Percentiles rank a stretch among this genome's conserved stretches.
phyloP scores from a whole-genome alignment of 2,329 filamentous ascomycete species.

The Fusarium subtropicale region DNA sequence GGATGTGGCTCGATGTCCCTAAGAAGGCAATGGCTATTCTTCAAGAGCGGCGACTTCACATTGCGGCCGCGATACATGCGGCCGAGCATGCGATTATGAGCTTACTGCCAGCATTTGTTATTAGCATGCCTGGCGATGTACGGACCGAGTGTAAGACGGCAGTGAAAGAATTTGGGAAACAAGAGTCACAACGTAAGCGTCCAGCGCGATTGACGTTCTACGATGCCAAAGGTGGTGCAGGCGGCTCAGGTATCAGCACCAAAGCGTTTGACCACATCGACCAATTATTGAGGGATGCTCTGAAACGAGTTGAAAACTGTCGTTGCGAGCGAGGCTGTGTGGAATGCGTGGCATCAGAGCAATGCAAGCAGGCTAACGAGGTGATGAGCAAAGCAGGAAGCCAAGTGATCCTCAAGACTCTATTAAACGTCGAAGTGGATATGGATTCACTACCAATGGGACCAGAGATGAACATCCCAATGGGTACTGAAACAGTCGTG shows the following conservation, averaged over 20 bases:
- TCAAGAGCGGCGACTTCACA: conserved; percentile 76
- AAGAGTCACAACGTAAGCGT: conserved; percentile 78
- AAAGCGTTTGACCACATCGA: conserved; percentile 97
- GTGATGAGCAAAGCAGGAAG: conserved; percentile 95
- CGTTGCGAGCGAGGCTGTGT: conserved; percentile 83
- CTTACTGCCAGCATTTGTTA: conserved; percentile 89
- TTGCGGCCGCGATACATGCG: conserved; percentile 91
- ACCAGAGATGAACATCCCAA: conserved; percentile 75
- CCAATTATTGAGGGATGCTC: conserved; percentile 78
- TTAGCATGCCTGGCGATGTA: conserved; percentile 90
- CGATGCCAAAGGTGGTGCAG: conserved; percentile 88
- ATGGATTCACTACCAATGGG: conserved; percentile 88
- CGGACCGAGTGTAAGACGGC: conserved; percentile 93
- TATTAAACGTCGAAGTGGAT: conserved; percentile 83
- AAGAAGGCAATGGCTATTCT: conserved; percentile 82
- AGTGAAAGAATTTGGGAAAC: conserved; percentile 84
- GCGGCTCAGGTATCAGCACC: conserved; percentile 85
- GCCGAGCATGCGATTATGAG: conserved; percentile 92
- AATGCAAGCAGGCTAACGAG: conserved; percentile 86
- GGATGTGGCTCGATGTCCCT: conserved; percentile 96
- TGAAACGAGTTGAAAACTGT: conserved; percentile 80
- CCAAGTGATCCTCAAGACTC: conserved; percentile 79
- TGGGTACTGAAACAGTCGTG: conserved; percentile 85
- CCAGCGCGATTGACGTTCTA: conserved; percentile 94
- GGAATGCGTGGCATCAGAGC: conserved; percentile 88